phyloP scores from a whole-genome alignment of 2,329 filamentous ascomycete genomes.

The Monosporascus sp. region DNA sequence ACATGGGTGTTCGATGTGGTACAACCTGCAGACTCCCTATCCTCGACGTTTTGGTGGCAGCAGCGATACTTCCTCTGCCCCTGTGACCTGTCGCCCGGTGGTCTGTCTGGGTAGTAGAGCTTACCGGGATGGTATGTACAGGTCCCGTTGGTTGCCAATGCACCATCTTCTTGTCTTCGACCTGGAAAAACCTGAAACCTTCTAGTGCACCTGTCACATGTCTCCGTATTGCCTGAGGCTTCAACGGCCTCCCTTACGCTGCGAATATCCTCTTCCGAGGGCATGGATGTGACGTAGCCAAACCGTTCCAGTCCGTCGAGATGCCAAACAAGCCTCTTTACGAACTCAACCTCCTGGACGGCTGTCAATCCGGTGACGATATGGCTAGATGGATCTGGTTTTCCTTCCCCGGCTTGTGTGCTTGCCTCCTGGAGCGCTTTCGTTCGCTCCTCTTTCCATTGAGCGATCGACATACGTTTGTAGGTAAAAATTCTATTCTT shows the following conservation, averaged over 20 bases:
- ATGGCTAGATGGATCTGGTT: conserved; percentile 37
- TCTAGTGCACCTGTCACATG: conserved; percentile 78
- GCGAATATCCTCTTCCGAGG: conserved; percentile 60
- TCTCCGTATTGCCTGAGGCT: conserved; percentile 71
- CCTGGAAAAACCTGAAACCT: conserved; percentile 92
- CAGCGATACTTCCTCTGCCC: conserved; percentile 66
- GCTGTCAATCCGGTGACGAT: conserved; percentile 66
- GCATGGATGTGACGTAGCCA: conserved; percentile 70
- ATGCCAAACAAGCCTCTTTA: conserved; percentile 59
- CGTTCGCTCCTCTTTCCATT: conserved; percentile 64
- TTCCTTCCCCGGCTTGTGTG: conserved; percentile 29
- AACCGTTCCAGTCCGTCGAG: conserved; percentile 57
- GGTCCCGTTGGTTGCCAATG: conserved; percentile 68
- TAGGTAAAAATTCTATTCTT: conserved; percentile 74
- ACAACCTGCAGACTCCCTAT: conserved; percentile 62
- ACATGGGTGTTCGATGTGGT: conserved; percentile 69
- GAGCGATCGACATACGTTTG: conserved; percentile 65
- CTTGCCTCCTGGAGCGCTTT: conserved; percentile 24
- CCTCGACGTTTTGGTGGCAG: conserved; percentile 70
- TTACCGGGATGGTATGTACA: conserved; percentile 82
- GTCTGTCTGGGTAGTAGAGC: conserved; percentile 52
- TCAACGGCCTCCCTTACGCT: conserved; percentile 60
- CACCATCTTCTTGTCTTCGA: conserved; percentile 68
- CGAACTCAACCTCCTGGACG: conserved; percentile 62
- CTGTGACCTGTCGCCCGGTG: conserved; percentile 51